These are phyloP conservation scores for Mayamaea pseudoterrestris DNA, from an alignment of 108 stramenopile genomes.

Conservation along the genomic window DNA sequence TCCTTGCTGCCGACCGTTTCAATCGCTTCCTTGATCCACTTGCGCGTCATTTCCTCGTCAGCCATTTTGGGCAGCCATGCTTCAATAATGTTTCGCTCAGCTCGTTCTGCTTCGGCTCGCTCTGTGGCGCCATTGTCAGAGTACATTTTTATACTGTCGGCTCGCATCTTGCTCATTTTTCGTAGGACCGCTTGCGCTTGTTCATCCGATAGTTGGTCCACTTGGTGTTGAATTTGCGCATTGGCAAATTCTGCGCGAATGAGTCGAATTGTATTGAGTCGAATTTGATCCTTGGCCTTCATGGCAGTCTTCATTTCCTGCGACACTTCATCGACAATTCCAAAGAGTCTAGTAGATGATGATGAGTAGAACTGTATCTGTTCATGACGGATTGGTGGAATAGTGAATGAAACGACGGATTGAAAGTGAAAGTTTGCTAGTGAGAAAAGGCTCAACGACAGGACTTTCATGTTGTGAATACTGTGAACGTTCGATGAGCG, in stretches of 20 bases:
- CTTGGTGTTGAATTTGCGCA: conserved; percentile 4
- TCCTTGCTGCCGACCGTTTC: neutral
- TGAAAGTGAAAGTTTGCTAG: too few species aligned
- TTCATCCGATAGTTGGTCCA: conserved; percentile 7
- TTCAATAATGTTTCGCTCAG: conserved; percentile 7
- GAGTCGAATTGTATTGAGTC: conserved; percentile 6
- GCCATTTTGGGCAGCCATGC: conserved; percentile 9
- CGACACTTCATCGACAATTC: conserved; percentile 13
- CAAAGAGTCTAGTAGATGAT: too few species aligned
- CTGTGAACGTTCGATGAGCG: too few species aligned
- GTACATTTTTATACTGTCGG: conserved; percentile 12
- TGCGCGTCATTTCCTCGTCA: conserved; percentile 4
- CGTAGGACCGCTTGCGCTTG: conserved; percentile 4
- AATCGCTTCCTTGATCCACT: conserved; percentile 11
- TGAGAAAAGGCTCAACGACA: too few species aligned
- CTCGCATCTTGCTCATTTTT: conserved; percentile 13
- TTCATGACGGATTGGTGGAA: too few species aligned
- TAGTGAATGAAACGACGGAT: too few species aligned
- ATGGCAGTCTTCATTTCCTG: conserved; percentile 13
- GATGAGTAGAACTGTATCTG: too few species aligned
- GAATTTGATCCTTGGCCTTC: conserved; percentile 10
- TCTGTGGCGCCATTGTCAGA: conserved; percentile 3
- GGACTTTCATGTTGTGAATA: too few species aligned
- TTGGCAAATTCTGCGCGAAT: conserved; percentile 11
- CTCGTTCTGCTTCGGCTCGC: conserved; percentile 11